Percentiles rank a stretch among this genome's conserved stretches.
Conservation (phyloP, 169 alveolate species). For the Cryptosporidium baileyi region DNA sequence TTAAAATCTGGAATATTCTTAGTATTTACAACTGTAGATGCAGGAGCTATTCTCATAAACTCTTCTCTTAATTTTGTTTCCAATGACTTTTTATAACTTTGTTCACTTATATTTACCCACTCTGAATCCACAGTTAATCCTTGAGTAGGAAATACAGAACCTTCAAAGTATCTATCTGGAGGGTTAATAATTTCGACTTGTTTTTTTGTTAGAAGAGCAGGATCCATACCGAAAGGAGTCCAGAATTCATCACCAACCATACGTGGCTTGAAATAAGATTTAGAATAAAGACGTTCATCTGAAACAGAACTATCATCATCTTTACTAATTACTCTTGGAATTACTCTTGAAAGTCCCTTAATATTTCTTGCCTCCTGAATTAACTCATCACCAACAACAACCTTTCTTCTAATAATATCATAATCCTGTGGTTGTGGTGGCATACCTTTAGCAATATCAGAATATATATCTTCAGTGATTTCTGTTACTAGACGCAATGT, state of each 20-base stretch:
- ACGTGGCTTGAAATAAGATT: slow-evolving; percentile 10
- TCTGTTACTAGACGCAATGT: background rate
- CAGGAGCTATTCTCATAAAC: slow-evolving; percentile 52
- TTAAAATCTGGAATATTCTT: slow-evolving; percentile 7
- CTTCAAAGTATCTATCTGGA: slow-evolving; percentile 1
- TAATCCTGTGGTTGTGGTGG: slow-evolving; percentile 59
- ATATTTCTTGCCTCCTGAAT: slow-evolving; percentile 23
- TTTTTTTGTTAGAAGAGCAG: background rate
- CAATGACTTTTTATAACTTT: slow-evolving; percentile 13
- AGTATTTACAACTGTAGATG: slow-evolving; percentile 3
- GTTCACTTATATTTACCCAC: background rate
- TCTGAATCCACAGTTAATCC: slow-evolving; percentile 40
- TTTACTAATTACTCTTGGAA: background rate
- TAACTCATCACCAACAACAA: slow-evolving; percentile 36
- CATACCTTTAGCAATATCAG: slow-evolving; percentile 64
- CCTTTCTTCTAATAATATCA: slow-evolving; percentile 7
- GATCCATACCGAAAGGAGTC: slow-evolving; percentile 56
- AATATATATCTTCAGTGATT: slow-evolving; percentile 45
- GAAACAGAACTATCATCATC: background rate
- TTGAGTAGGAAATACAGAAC: background rate
- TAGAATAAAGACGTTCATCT: background rate
- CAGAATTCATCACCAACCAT: slow-evolving; percentile 26
- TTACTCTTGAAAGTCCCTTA: background rate
- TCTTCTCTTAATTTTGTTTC: background rate
- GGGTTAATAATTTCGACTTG: background rate